phyloP scores from a whole-genome alignment of 2,329 filamentous ascomycete genomes.

The Coniochaeta sp. region DNA sequence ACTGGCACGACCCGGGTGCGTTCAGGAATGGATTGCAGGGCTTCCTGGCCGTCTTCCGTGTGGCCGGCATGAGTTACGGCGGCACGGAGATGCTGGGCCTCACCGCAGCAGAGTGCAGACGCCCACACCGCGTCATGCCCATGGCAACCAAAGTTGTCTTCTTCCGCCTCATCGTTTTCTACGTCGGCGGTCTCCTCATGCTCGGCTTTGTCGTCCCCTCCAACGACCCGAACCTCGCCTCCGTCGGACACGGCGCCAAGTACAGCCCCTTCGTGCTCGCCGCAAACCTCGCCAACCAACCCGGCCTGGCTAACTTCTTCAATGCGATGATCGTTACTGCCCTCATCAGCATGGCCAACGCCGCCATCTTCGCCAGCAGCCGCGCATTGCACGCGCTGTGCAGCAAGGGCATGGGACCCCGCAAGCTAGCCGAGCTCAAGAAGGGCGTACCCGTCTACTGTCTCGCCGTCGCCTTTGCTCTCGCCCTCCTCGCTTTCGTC shows the following conservation, averaged over 20 bases:
- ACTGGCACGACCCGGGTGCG: slow-evolving; percentile 41
- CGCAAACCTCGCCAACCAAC: slow-evolving; percentile 18
- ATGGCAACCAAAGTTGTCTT: slow-evolving; percentile 32
- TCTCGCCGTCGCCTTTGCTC: slow-evolving; percentile 27
- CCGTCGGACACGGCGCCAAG: slow-evolving; percentile 12
- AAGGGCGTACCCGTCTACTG: slow-evolving; percentile 36
- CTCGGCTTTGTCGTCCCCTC: slow-evolving; percentile 25
- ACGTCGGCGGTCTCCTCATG: slow-evolving; percentile 28
- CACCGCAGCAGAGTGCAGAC: slow-evolving; percentile 32
- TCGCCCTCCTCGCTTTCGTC: slow-evolving; percentile 37
- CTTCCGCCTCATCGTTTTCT: slow-evolving; percentile 30
- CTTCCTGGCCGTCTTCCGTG: slow-evolving; percentile 35
- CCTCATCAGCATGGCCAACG: slow-evolving; percentile 29
- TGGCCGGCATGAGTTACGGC: slow-evolving; percentile 35
- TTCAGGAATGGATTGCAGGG: slow-evolving; percentile 33
- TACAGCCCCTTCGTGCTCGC: slow-evolving; percentile 22
- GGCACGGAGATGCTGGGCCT: slow-evolving; percentile 39
- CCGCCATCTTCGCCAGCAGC: slow-evolving; percentile 33
- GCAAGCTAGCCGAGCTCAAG: slow-evolving; percentile 14
- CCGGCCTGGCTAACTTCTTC: slow-evolving; percentile 20
- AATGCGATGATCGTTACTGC: slow-evolving; percentile 28
- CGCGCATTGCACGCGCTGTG: slow-evolving; percentile 28
- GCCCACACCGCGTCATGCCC: slow-evolving; percentile 27
- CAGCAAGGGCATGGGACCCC: slow-evolving; percentile 25
- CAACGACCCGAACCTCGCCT: slow-evolving; percentile 15